Percentiles rank a stretch among this genome's conserved stretches.
phyloP scores from a whole-genome alignment of 495 filamentous ascomycete species.

The Lasiosphaeria hispida region DNA sequence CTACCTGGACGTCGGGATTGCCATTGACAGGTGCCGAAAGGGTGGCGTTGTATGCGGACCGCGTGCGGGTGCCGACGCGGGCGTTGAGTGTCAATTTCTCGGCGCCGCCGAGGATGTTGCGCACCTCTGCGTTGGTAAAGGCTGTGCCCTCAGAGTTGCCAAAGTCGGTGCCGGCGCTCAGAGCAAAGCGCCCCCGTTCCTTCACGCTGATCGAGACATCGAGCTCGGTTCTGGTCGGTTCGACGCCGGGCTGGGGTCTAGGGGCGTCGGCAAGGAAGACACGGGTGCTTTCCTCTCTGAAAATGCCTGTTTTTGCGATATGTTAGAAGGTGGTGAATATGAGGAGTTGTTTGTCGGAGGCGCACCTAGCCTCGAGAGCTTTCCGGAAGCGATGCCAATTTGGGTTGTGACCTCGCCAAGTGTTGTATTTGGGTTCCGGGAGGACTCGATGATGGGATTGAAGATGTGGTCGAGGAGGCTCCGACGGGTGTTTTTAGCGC shows the following conservation, averaged over 20 bases:
- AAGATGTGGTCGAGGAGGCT: conserved; percentile 78
- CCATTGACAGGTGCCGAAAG: conserved; percentile 76
- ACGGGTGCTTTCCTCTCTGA: conserved; percentile 76
- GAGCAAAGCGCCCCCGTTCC: conserved; percentile 73
- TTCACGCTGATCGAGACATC: conserved; percentile 70
- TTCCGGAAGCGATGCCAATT: conserved; percentile 63
- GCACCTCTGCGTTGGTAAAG: conserved; percentile 75
- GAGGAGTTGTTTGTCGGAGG: not conserved
- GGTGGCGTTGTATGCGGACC: conserved; percentile 80
- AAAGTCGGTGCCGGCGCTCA: conserved; percentile 90
- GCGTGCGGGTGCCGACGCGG: conserved; percentile 80
- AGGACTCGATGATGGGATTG: conserved; percentile 68
- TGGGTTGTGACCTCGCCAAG: conserved; percentile 72
- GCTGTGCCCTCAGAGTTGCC: conserved; percentile 90
- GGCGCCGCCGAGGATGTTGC: conserved; percentile 93
- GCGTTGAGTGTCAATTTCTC: conserved; percentile 82
- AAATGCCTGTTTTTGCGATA: conserved; percentile 62
- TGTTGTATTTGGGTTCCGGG: conserved; percentile 65
- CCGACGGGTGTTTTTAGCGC: conserved; percentile 71
- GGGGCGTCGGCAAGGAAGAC: conserved; percentile 71
- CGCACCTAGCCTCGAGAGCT: conserved; percentile 78
- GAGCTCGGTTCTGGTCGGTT: conserved; percentile 66
- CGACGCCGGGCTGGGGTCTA: conserved; percentile 42
- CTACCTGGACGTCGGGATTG: conserved; percentile 74
- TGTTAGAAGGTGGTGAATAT: not conserved